Base-by-base conservation (phyloP, 2,329 filamentous ascomycete genomes). In the Boeremia lycopersici region DNA sequence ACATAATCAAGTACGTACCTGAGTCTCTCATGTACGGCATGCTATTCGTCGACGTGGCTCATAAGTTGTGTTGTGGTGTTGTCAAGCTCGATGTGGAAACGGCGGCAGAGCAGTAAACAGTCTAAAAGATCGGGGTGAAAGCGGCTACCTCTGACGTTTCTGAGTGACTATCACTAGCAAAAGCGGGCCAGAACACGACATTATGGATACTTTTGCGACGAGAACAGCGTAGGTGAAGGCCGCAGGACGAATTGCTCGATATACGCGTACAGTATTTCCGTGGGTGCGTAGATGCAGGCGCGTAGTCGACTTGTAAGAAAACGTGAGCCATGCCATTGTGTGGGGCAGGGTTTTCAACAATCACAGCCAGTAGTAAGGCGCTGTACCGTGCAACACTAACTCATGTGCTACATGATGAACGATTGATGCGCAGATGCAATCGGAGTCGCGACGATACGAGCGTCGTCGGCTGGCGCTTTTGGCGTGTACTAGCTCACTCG, bases 51-150 rank as follows among this genome's bases (percentile, higher is more conserved):
- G 19, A 3, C 19, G 19, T 23, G 19, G 19, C 19, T 23, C 19
- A 23, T 5, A 23, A 23, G 19, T 23, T 5, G 6, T 29, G 10
- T 34, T 34, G 34, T 41, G 6, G 38, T 40, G 19, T 25, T 45
- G 11, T 6, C 12, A 12, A 6, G n/a, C 5, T 34, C 6, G 13
- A 36, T n/a, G 15, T 11, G 19, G 41, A 11, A 13, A 39, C 36
- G 41, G 28, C 11, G 19, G 38, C 13, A 8, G 28, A 13, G 15
- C 38, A 33, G 25, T 9, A 19, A 11, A 8, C 13, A 15, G 11
- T 7, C 26, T 38, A 8, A 8, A 7, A 36, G 46, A 23, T 31
- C 19, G n/a, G 57, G 47, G 54, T 57, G 57, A 60, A 53, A 29
- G 36, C 48, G 30, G 30, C 35, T 59, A 47, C 38, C 35, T 15